phyloP scores from a whole-genome alignment of 495 filamentous ascomycete species.

The Neurospora terricola region DNA sequence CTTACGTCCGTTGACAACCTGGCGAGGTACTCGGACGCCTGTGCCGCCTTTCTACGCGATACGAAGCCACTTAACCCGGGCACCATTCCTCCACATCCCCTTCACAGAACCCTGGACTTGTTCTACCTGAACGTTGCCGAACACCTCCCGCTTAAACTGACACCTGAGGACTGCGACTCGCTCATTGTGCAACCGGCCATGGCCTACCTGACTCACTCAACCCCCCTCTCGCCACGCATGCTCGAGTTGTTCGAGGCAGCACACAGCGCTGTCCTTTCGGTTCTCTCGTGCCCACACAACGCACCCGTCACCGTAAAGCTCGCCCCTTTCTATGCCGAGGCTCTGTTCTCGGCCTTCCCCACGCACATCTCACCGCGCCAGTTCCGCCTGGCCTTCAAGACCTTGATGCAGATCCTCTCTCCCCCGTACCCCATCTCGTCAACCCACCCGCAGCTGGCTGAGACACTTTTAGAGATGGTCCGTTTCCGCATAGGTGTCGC shows the following conservation, averaged over 20 bases:
- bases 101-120: constrained; percentile 72
- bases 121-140: constrained; percentile 89
- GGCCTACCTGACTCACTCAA: constrained; percentile 60
- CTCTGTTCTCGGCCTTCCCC: constrained; percentile 78
- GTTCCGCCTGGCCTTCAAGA: constrained; percentile 89
- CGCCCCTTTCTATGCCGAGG: constrained; percentile 78
- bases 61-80: constrained; percentile 50
- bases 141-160: constrained; percentile 66
- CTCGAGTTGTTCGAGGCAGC: constrained; percentile 84
- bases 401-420: constrained; percentile 73
- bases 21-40: constrained; percentile 57
- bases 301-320: constrained; percentile 59
- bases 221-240: constrained; percentile 30
- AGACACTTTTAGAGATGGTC: constrained; percentile 73
- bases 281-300: constrained; percentile 71
- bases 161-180: constrained; percentile 55
- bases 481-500: constrained; percentile 55
- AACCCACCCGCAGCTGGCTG: constrained; percentile 63
- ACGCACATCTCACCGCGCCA: constrained; percentile 73
- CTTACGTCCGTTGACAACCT: constrained; percentile 86
- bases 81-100: constrained; percentile 60
- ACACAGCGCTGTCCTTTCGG: constrained; percentile 75
- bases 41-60: constrained; percentile 58
- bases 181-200: constrained; percentile 64
- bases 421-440: constrained; percentile 67